Conservation (phyloP, 2,329 filamentous ascomycete genomes). For the Tothia fuscella region DNA sequence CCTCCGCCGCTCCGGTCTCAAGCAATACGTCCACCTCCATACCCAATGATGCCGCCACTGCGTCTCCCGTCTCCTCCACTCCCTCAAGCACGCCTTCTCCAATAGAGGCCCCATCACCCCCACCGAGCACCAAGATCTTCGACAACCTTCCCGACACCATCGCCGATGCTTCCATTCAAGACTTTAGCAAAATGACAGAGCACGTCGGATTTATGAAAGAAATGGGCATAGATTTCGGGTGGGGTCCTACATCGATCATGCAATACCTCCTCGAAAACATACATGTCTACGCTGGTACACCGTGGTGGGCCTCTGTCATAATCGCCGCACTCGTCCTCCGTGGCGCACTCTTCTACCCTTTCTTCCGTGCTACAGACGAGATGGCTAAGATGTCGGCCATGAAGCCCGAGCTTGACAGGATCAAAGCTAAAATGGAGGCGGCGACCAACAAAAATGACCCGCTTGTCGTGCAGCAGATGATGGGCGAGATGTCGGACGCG, state of each 20-base stretch:
- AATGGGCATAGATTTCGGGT: conserved; percentile 80
- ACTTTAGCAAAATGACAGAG: too few relatives aligned
- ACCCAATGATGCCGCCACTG: too few relatives aligned
- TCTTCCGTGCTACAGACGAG: conserved; percentile 49
- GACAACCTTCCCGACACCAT: too few relatives aligned
- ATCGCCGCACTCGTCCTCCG: conserved; percentile 55
- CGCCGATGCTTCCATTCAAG: too few relatives aligned
- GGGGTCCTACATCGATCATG: conserved; percentile 60
- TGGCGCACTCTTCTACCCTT: conserved; percentile 51
- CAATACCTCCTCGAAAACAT: conserved; percentile 71
- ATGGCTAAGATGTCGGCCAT: conserved; percentile 51
- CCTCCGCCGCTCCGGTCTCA: too few relatives aligned
- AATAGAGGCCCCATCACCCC: too few relatives aligned
- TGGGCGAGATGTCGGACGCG: conserved; percentile 38
- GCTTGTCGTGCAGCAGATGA: conserved; percentile 21
- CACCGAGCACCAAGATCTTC: too few relatives aligned
- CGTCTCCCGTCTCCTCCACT: too few relatives aligned
- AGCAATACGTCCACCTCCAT: too few relatives aligned
- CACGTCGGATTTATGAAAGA: conserved; percentile 69
- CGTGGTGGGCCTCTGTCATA: conserved; percentile 73
- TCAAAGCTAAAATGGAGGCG: conserved; percentile 43
- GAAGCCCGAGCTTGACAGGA: conserved; percentile 43
- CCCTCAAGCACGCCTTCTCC: too few relatives aligned
- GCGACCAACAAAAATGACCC: conserved; percentile 34
- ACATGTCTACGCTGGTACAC: conserved; percentile 61